These are phyloP conservation scores for Pyrrhoderma noxium DNA, from an alignment of 1,284 basidiomycete genomes.

Conservation along the genomic window DNA sequence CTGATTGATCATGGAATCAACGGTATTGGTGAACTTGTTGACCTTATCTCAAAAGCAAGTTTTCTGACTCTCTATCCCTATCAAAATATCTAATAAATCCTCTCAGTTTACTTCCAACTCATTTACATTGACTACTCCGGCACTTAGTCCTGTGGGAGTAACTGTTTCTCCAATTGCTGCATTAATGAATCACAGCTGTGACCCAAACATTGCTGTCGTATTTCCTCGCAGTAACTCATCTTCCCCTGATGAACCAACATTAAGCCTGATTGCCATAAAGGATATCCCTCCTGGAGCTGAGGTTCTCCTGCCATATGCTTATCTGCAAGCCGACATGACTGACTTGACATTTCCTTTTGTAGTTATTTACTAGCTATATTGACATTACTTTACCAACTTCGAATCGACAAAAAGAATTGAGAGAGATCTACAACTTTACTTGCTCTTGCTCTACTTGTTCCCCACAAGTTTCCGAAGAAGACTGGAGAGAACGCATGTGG, in stretches of 20 bases:
- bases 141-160: constrained; percentile 73
- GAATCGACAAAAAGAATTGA: constrained; percentile 51
- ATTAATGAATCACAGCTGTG: constrained; percentile 87
- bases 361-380: constrained; percentile 75
- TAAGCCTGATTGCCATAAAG: constrained; percentile 68
- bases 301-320: constrained; percentile 34
- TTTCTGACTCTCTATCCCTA: neutral
- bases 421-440: constrained; percentile 73
- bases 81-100: neutral
- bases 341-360: neutral
- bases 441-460: constrained; percentile 67
- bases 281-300: constrained; percentile 63
- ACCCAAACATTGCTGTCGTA: constrained; percentile 84
- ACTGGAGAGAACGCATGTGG: constrained; percentile 62
- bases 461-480: constrained; percentile 29
- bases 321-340: neutral
- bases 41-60: constrained; percentile 61
- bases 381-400: constrained; percentile 68
- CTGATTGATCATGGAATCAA: constrained; percentile 48
- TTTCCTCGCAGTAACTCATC: constrained; percentile 57
- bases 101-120: constrained; percentile 81
- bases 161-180: constrained; percentile 74
- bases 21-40: constrained; percentile 56
- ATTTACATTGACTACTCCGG: constrained; percentile 73
- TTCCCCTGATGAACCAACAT: constrained; percentile 41